Evolutionary conservation across 306 rosid genomes (phyloP).

Genomic region (Rosa chinensis): DNA sequence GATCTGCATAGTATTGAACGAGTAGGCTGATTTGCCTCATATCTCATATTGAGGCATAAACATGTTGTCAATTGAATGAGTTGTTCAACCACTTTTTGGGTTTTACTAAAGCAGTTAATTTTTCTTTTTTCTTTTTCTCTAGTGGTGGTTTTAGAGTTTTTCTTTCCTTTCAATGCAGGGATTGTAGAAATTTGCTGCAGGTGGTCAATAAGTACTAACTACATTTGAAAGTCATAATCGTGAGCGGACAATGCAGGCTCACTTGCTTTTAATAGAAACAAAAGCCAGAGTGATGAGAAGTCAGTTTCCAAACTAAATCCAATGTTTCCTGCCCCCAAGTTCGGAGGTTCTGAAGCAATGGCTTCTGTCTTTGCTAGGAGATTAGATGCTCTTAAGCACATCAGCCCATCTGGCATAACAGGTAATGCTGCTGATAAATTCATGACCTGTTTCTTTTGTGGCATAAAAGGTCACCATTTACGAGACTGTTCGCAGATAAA

Average conservation of each 20-base stretch:
- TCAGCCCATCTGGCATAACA: constrained; percentile 28
- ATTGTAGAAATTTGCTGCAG: no score
- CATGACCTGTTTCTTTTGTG: constrained; percentile 65
- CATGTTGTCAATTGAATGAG: no score
- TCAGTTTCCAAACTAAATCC: constrained; percentile 28
- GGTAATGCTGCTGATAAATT: constrained; percentile 33
- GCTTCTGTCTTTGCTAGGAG: constrained; percentile 66
- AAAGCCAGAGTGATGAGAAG: constrained; percentile 32
- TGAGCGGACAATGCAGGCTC: constrained; percentile 32
- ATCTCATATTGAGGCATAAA: no score
- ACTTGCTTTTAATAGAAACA: constrained; percentile 20
- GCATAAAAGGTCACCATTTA: constrained; percentile 63
- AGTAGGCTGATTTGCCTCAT: no score
- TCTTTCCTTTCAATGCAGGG: no score
- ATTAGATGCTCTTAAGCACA: constrained; percentile 65
- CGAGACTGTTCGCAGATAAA: constrained; percentile 45
- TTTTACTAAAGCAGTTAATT: no score
- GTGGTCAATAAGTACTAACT: no score
- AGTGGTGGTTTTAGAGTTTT: no score
- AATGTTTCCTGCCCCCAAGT: constrained; percentile 26
- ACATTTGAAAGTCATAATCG: no score
- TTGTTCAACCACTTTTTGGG: no score
- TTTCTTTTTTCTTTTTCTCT: no score
- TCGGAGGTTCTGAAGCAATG: constrained; percentile 51
- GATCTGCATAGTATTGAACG: no score